Conservation (phyloP, 306 rosid genomes). For the Vigna hirtella region DNA sequence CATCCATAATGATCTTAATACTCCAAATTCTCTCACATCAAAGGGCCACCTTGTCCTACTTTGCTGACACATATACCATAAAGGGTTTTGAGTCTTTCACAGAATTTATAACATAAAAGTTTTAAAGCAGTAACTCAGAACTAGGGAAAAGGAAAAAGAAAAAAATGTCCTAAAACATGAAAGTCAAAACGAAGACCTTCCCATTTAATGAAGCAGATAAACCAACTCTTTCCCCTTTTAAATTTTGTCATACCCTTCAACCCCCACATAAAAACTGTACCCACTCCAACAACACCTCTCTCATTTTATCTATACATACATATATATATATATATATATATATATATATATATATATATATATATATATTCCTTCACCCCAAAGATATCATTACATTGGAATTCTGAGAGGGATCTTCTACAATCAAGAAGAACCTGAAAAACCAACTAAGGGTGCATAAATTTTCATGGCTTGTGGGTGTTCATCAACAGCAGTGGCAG, state of each 20-base stretch:
- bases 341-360: not conserved
- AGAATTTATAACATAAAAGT: not conserved
- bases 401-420: not conserved
- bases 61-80: not conserved
- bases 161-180: not conserved
- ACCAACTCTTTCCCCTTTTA: constrained; percentile 46
- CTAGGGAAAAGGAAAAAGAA: not conserved
- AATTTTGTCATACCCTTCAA: constrained; percentile 38
- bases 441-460: not conserved
- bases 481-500: constrained; percentile 51
- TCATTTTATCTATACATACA: not conserved
- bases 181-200: constrained; percentile 33
- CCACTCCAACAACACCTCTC: constrained; percentile 44
- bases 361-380: not conserved
- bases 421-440: not conserved
- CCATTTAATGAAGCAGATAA: constrained; percentile 51
- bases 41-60: not conserved
- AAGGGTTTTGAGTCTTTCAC: not conserved
- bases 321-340: too few relatives aligned
- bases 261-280: constrained; percentile 29
- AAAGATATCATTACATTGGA: not conserved
- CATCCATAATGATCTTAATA: not conserved
- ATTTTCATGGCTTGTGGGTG: constrained; percentile 45
- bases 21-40: constrained; percentile 7
- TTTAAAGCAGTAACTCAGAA: not conserved